Conservation (phyloP, 805 yeast genomes). For the Ogataea paraovalis region DNA sequence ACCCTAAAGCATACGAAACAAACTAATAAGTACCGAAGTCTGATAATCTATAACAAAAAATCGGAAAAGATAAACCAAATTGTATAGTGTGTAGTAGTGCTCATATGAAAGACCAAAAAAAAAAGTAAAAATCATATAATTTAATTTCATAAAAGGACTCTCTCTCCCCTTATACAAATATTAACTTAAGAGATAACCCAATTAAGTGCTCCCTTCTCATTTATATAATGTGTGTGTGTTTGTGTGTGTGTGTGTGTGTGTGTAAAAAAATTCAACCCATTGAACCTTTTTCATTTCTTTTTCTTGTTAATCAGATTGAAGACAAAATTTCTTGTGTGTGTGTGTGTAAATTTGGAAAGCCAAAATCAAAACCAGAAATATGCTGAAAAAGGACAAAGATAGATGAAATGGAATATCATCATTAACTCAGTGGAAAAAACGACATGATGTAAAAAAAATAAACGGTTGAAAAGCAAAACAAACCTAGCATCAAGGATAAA, state of each 20-base stretch:
- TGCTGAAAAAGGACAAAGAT: not conserved
- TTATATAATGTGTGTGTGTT: not conserved
- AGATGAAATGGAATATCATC: not conserved
- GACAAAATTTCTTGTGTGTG: not conserved
- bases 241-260: constrained; percentile 1
- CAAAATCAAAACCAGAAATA: not conserved
- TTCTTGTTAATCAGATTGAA: not conserved
- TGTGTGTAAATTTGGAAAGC: not conserved
- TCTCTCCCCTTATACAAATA: not conserved
- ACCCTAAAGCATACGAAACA: not conserved
- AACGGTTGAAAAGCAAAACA: too few species aligned
- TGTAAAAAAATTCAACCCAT: not conserved
- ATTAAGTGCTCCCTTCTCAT: constrained; percentile 1
- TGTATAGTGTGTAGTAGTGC: not conserved
- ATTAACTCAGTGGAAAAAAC: too few species aligned
- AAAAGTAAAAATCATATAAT: not conserved
- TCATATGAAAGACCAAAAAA: not conserved
- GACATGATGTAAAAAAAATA: too few species aligned
- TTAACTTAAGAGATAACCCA: not conserved
- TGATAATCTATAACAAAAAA: too few species aligned
- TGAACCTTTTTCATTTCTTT: not conserved
- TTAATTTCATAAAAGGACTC: not conserved
- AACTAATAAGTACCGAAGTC: too few species aligned
- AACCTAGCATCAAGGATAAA: too few species aligned
- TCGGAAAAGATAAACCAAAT: not conserved